phyloP scores from a whole-genome alignment of 176 grass and related monocot genomes.

The Otatea glauca region DNA sequence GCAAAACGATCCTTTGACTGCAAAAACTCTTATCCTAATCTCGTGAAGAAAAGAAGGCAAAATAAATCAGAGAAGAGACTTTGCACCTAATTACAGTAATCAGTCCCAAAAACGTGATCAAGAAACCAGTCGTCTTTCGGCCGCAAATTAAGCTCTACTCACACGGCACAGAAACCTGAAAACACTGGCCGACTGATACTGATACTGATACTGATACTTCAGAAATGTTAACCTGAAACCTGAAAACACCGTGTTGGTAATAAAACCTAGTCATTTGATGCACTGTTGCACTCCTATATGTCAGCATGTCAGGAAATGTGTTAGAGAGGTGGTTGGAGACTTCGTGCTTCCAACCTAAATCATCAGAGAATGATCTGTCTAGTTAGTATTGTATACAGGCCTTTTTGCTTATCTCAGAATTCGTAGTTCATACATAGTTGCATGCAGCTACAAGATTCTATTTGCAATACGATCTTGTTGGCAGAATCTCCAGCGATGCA shows the following conservation, averaged over 20 bases:
- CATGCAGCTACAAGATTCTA: conserved; percentile 24
- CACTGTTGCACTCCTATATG: not conserved
- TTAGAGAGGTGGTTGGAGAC: not conserved
- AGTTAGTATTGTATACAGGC: not conserved
- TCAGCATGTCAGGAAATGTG: not conserved
- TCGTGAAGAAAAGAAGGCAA: conserved; percentile 22
- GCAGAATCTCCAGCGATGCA: conserved; percentile 44
- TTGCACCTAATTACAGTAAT: conserved; percentile 8
- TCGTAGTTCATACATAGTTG: not conserved
- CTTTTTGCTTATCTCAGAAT: conserved; percentile 1
- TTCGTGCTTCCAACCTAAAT: not conserved
- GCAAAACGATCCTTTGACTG: conserved; percentile 35
- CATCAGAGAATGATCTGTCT: not conserved
- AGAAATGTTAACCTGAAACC: conserved; percentile 20
- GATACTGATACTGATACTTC: conserved; percentile 28
- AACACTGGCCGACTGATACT: not conserved
- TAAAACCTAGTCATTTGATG: not conserved
- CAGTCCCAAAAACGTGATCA: conserved; percentile 3
- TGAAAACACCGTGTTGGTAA: conserved; percentile 13
- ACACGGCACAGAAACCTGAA: conserved; percentile 36
- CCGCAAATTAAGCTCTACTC: not conserved
- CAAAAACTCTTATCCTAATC: conserved; percentile 22
- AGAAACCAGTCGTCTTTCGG: conserved; percentile 2
- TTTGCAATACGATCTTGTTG: conserved; percentile 22
- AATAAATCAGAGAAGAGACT: not conserved